Conservation (phyloP, 495 filamentous ascomycete species). For the Penicillium longicatenatum region DNA sequence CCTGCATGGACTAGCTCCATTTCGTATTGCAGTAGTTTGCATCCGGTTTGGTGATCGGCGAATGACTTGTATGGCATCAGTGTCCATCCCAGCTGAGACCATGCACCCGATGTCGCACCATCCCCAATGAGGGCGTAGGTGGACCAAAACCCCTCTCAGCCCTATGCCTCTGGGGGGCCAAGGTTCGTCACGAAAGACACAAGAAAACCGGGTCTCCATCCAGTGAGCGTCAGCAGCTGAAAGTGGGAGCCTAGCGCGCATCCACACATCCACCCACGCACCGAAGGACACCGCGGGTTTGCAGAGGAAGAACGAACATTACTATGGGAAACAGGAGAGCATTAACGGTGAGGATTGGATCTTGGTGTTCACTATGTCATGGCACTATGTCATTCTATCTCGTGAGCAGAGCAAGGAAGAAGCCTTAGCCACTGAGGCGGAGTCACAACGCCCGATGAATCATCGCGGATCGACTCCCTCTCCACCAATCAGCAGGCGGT, state of each 20-base stretch:
- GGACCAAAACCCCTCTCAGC: slow-evolving; percentile 11
- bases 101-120: not conserved
- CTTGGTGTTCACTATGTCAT: not conserved
- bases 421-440: slow-evolving; percentile 5
- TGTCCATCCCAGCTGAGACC: slow-evolving; percentile 9
- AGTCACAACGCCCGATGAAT: slow-evolving; percentile 10
- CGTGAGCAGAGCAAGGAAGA: not conserved
- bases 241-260: slow-evolving; percentile 23
- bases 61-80: not conserved
- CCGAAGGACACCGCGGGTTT: slow-evolving; percentile 1
- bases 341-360: slow-evolving; percentile 2
- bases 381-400: not conserved
- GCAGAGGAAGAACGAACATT: not conserved
- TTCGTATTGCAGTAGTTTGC: not conserved
- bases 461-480: not conserved
- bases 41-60: too few relatives aligned
- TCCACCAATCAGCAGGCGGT: not conserved
- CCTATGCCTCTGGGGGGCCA: slow-evolving; percentile 10
- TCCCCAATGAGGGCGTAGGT: slow-evolving; percentile 1
- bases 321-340: not conserved
- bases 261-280: not conserved
- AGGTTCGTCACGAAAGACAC: not conserved
- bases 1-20: not conserved
- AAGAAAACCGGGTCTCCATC: slow-evolving; percentile 5
- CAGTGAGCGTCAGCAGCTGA: slow-evolving; percentile 31